Evolutionary conservation across 352 stramenopile genomes (phyloP).

Genomic region (Thraustochytrium striatum): DNA sequence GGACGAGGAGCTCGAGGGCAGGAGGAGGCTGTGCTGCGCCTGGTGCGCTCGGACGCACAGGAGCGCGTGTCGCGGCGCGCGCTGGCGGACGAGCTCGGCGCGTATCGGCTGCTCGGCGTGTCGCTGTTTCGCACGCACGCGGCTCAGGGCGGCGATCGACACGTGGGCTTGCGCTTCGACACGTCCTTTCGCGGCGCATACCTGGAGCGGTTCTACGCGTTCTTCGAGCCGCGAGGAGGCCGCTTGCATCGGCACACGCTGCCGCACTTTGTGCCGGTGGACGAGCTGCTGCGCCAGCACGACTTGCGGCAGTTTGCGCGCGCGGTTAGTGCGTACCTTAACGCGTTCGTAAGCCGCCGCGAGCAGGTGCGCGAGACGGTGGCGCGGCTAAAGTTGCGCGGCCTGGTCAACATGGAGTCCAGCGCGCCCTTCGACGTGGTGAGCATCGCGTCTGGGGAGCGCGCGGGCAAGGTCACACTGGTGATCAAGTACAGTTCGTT

Average conservation of each 20-base stretch:
- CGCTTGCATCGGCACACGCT: conserved; percentile 18
- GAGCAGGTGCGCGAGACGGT: conserved; percentile 24
- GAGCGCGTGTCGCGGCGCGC: conserved; percentile 10
- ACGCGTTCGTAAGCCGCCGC: conserved; percentile 33
- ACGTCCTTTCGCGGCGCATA: conserved; percentile 5
- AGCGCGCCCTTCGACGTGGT: conserved; percentile 17
- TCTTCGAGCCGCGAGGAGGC: conserved; percentile 28
- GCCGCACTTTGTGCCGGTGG: conserved; percentile 21
- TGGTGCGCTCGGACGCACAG: not conserved
- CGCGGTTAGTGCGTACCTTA: not conserved
- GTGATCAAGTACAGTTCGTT: conserved; percentile 16
- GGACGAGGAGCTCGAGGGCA: not conserved
- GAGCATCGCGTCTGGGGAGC: not conserved
- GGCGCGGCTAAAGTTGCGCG: not conserved
- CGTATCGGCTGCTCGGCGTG: conserved; percentile 13
- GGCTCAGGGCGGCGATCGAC: not conserved
- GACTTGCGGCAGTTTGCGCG: conserved; percentile 14
- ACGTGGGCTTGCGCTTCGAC: conserved; percentile 21
- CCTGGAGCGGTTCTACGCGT: conserved; percentile 7
- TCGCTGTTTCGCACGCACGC: conserved; percentile 39
- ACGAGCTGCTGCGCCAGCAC: conserved; percentile 8
- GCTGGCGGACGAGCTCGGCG: not conserved
- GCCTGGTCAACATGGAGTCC: not conserved
- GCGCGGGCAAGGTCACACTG: not conserved
- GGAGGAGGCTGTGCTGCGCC: not conserved